Evolutionary conservation across 352 stramenopile genomes (phyloP).

Genomic region (Phytophthora agathidicida): DNA sequence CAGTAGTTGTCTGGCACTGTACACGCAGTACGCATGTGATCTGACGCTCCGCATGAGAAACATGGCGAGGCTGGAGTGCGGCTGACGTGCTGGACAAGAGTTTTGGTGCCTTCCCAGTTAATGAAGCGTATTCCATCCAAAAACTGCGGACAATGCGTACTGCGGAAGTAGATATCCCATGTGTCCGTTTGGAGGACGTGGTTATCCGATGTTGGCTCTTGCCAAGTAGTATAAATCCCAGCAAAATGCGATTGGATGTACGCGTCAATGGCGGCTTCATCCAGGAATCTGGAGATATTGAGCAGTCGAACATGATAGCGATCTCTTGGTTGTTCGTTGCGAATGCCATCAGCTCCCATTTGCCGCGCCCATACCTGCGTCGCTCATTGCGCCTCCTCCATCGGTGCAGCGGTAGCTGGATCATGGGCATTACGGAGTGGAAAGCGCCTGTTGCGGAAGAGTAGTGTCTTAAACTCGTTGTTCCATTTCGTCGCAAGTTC

Average conservation of each 20-base stretch:
- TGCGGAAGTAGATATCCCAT: conserved; percentile 5
- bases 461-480: neutral
- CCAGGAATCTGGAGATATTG: conserved; percentile 2
- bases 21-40: neutral
- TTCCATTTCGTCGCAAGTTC: conserved; percentile 3
- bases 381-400: neutral
- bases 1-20: neutral
- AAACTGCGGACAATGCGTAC: neutral
- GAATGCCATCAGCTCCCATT: conserved; percentile 5
- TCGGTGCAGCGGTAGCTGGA: too few species aligned
- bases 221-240: neutral
- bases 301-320: conserved; percentile 6
- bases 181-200: neutral
- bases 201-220: neutral
- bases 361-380: neutral
- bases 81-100: neutral
- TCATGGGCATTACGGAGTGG: too few species aligned
- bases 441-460: conserved; percentile 3
- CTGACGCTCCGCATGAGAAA: neutral
- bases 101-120: neutral
- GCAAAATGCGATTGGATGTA: neutral
- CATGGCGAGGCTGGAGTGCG: neutral
- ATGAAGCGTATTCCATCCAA: neutral
- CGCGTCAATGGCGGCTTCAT: conserved; percentile 2
- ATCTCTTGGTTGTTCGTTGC: neutral